phyloP scores from a whole-genome alignment of 352 stramenopile genomes.

The Globisporangium spinosum region DNA sequence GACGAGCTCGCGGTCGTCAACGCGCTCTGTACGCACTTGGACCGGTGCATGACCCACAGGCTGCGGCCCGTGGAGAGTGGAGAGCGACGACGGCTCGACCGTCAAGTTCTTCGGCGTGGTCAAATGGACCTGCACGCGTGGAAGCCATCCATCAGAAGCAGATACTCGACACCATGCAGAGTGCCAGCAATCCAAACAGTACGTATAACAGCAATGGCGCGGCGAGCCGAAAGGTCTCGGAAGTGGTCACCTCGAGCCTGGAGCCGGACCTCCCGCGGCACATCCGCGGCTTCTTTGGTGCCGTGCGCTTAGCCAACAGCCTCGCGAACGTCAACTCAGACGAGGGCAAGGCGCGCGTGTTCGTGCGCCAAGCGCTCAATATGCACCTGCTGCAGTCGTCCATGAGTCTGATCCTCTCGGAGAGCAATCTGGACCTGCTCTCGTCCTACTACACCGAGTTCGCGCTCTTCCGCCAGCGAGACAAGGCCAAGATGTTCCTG shows the following conservation, averaged over 20 bases:
- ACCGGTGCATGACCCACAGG: slow-evolving; percentile 66
- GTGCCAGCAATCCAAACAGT: not conserved
- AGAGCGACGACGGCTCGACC: slow-evolving; percentile 45
- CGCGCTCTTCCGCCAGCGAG: slow-evolving; percentile 72
- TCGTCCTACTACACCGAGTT: slow-evolving; percentile 79
- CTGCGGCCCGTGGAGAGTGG: slow-evolving; percentile 64
- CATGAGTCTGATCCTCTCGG: slow-evolving; percentile 64
- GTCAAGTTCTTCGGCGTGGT: slow-evolving; percentile 86
- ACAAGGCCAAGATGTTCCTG: slow-evolving; percentile 76
- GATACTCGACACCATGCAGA: slow-evolving; percentile 63
- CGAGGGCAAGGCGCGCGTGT: slow-evolving; percentile 74
- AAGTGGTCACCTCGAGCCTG: slow-evolving; percentile 70
- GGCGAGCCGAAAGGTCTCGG: slow-evolving; percentile 36
- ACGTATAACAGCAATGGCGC: too few relatives aligned
- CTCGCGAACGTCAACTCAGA: slow-evolving; percentile 67
- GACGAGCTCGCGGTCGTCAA: slow-evolving; percentile 70
- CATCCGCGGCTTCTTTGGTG: slow-evolving; percentile 63
- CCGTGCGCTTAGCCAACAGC: slow-evolving; percentile 48
- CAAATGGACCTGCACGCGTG: slow-evolving; percentile 85
- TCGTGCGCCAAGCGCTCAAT: slow-evolving; percentile 78
- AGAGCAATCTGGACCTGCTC: slow-evolving; percentile 74
- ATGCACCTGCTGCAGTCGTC: slow-evolving; percentile 70
- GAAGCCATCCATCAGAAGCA: slow-evolving; percentile 69
- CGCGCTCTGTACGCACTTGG: slow-evolving; percentile 64
- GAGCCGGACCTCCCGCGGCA: slow-evolving; percentile 66